These are phyloP conservation scores for Withania somnifera DNA, from an alignment of 305 asterid species.

Conservation along the genomic window DNA sequence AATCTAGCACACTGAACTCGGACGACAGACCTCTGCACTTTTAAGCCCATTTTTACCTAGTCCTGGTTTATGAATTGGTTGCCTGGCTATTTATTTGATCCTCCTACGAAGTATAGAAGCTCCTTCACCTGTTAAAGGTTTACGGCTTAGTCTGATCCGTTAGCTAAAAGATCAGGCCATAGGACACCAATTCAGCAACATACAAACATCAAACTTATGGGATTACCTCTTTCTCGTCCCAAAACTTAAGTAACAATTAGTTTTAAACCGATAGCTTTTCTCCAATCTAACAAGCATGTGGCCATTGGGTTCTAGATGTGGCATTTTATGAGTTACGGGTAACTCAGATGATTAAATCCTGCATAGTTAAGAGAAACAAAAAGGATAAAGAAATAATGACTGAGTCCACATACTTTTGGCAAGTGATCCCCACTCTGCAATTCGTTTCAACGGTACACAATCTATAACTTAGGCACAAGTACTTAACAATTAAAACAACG, in stretches of 20 bases:
- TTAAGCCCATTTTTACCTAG: background rate
- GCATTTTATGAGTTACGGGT: background rate
- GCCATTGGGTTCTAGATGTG: background rate
- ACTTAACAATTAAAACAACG: background rate
- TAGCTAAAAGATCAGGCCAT: background rate
- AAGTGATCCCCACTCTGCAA: background rate
- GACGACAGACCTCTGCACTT: background rate
- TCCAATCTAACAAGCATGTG: background rate
- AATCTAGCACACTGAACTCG: background rate
- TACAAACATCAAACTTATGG: background rate
- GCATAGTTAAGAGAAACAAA: background rate
- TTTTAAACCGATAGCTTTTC: background rate
- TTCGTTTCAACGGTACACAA: background rate
- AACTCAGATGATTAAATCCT: background rate
- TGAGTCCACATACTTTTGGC: background rate
- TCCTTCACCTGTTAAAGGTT: background rate
- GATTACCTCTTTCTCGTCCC: background rate
- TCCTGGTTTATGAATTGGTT: background rate
- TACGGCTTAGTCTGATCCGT: background rate
- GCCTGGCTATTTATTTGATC: background rate
- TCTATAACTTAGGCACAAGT: background rate
- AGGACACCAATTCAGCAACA: background rate
- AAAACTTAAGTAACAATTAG: background rate
- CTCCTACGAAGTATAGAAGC: background rate
- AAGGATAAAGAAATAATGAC: background rate